Percentiles rank a stretch among this genome's conserved stretches.
These are phyloP conservation scores for Curvularia sp. DNA, from an alignment of 2,329 filamentous ascomycete species.

Conservation along the genomic window DNA sequence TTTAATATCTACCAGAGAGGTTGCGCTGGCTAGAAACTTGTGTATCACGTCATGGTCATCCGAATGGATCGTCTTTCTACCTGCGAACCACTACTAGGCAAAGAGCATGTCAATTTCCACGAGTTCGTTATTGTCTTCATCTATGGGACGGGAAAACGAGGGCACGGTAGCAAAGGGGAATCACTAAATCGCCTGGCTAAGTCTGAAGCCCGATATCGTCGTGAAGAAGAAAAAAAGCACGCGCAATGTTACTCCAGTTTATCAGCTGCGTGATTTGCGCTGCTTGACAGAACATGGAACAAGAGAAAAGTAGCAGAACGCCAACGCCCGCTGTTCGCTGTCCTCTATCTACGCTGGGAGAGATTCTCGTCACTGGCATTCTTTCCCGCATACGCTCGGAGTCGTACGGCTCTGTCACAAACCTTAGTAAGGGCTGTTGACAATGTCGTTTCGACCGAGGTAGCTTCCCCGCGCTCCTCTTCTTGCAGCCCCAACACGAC, in stretches of 20 bases:
- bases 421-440: conserved; percentile 70
- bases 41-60: neutral
- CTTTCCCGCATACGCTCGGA: neutral
- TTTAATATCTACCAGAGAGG: neutral
- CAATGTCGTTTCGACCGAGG: conserved; percentile 81
- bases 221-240: neutral
- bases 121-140: neutral
- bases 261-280: neutral
- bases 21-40: neutral
- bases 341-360: neutral
- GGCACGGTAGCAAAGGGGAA: neutral
- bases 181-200: neutral
- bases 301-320: conserved; percentile 2
- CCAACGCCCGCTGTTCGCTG: neutral
- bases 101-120: neutral
- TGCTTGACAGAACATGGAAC: neutral
- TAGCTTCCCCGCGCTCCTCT: conserved; percentile 66
- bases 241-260: neutral
- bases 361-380: neutral
- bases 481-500: conserved; percentile 54
- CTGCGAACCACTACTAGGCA: neutral
- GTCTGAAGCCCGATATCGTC: neutral
- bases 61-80: neutral
- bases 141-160: neutral
- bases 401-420: neutral